Evolutionary conservation across 2,329 filamentous ascomycete genomes (phyloP), one percentile per base, ranked within the genome.

Genomic region (Diaporthe vexans): DNA sequence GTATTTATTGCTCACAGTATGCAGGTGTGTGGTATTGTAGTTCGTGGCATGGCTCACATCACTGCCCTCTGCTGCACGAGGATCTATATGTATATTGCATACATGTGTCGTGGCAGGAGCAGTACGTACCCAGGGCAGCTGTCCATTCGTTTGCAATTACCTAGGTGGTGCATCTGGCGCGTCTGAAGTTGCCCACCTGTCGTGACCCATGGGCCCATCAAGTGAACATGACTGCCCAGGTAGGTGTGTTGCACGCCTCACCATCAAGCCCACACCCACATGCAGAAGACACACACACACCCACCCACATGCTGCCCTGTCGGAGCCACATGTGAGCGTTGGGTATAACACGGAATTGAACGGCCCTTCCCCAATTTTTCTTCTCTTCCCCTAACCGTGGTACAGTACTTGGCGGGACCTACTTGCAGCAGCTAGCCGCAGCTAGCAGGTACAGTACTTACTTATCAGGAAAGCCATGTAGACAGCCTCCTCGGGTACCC

Each of bases 301-400:
- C 8, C 54, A 35, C 54, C 5, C 29, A 21, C 59, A 65, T 48
- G 59, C 26, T 33, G 40, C 26, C 26, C 40, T 15, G 59, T 33
- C 40, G 24, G 43, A 48, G 24, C 17, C 61, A 52, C 61, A 24
- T 35, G 26, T 24, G 33, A 54, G 48, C 46, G 9, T 68, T 40
- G 63, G 63, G 21, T 37, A 68, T 68, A 68, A 54, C n/a, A 68
- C 63, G 63, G 63, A 68, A 54, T 68, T 68, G 48, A 68, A 33
- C 46, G 17, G n/a, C 33, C 7, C 46, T 54, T 54, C 48, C 29
- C 63, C 63, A 54, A 68, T 68, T 54, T 26, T 40, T 24, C 8
- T 13, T 26, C n/a, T 1, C 59, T 10, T 15, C 24, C 40, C 58
- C 24, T 19, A 19, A 37, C 63, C 29, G n/a, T 3, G 29, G 46